Base-by-base conservation (phyloP, 192 early-diverging fungal genomes). In the Linnemannia exigua region DNA sequence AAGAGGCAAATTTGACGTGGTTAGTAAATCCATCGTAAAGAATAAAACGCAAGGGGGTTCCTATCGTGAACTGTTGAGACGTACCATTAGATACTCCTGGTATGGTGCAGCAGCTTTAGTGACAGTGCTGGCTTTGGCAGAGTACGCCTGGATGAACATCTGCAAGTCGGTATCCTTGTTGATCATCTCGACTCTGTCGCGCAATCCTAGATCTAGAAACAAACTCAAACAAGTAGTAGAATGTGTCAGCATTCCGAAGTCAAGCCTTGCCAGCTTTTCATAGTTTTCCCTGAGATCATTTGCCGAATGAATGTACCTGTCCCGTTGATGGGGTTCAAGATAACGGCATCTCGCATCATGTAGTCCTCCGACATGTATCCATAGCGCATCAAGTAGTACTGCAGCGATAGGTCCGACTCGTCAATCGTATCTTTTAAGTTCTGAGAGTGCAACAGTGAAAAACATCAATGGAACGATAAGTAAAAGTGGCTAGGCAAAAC, bases 381-480 rank as follows among this genome's bases (percentile, higher is more conserved):
- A 75, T 97, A 97, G 70, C 95, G 94, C 50, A 92, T 90, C 79
- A 97, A 78, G 50, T 95, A 93, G 76, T 94, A 95, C 80, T 95
- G 94, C 9, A 98, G 83, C 9, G 94, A 94, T 66, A 94, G 84
- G 81, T 97, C 95, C 70, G 95, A 95, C 75, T 97, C 95, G 77
- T 97, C 96, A 52, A 94, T 94, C 3, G 95, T 93, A 8, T 94
- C 94, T 90, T 98, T 96, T 14, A 96, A 90, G 51, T 91, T 88
- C 89, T 91, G 72, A 15, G n/a, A 46, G 19, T 35, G 5, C 41
- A 44, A 44, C 28, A 14, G 28, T 54, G 22, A 54, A n/a, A 2
- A 54, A 54, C 52, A 54, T 51, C 19, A 54, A 31, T 6, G 41
- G 9, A 44, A 44, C 41, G 41, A 44, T 4, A 68, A 25, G 35